phyloP scores from a whole-genome alignment of 495 filamentous ascomycete species.

The Chaetomium cochliodes region DNA sequence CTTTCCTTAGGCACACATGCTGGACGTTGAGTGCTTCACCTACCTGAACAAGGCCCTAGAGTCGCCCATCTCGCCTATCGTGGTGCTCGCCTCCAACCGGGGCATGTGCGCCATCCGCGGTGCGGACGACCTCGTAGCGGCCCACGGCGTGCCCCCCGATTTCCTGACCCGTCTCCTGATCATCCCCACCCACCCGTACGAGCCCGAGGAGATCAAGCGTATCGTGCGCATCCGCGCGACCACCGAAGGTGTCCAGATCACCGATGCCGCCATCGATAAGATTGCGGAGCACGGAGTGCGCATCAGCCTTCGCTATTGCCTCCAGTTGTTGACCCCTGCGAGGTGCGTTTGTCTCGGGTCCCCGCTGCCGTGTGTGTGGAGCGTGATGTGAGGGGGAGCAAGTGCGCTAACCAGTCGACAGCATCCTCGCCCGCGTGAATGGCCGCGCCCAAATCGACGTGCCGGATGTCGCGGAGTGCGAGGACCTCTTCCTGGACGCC shows the following conservation, averaged over 20 bases:
- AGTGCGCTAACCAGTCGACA: slow-evolving; percentile 29
- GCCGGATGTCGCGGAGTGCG: slow-evolving; percentile 81
- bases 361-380: slow-evolving; percentile 5
- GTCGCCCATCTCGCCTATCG: slow-evolving; percentile 87
- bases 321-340: slow-evolving; percentile 89
- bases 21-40: slow-evolving; percentile 98
- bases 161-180: slow-evolving; percentile 91
- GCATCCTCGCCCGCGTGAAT: slow-evolving; percentile 60
- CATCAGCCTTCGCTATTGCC: slow-evolving; percentile 85
- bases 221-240: slow-evolving; percentile 81
- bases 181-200: slow-evolving; percentile 86
- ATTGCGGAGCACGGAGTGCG: slow-evolving; percentile 79
- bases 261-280: slow-evolving; percentile 79
- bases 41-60: slow-evolving; percentile 97
- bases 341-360: slow-evolving; percentile 41
- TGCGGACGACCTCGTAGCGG: slow-evolving; percentile 75
- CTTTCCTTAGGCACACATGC: slow-evolving; percentile 80
- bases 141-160: slow-evolving; percentile 91
- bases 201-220: slow-evolving; percentile 78
- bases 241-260: slow-evolving; percentile 76
- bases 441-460: slow-evolving; percentile 74
- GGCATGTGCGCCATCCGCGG: slow-evolving; percentile 87
- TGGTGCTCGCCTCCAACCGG: slow-evolving; percentile 95
- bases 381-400: slow-evolving; percentile 2
- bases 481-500: slow-evolving; percentile 87